A percentile compares a stretch with the other conserved stretches of the same genome.
phyloP scores from a whole-genome alignment of 495 filamentous ascomycete species.

The Daldinia vernicosa region DNA sequence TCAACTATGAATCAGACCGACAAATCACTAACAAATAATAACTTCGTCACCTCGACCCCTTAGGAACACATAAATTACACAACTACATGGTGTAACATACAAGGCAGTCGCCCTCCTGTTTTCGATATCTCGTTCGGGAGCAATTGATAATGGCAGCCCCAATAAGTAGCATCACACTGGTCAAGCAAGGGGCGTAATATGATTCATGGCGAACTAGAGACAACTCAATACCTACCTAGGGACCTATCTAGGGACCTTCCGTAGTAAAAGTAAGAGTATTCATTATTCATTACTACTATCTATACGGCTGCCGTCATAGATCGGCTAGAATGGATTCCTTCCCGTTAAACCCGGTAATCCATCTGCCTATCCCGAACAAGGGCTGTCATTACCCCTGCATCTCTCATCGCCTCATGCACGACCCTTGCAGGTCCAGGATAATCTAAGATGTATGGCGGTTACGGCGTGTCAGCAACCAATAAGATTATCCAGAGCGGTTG shows the following conservation, averaged over 20 bases:
- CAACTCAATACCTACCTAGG: too few relatives aligned
- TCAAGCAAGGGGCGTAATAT: constrained; percentile 6
- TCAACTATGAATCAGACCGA: constrained; percentile 13
- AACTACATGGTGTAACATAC: constrained; percentile 21
- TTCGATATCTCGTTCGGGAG: constrained; percentile 4
- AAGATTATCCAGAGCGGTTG: constrained; percentile 13
- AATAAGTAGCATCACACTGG: background rate
- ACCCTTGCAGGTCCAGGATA: constrained; percentile 27
- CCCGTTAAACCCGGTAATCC: constrained; percentile 27
- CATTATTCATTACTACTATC: background rate
- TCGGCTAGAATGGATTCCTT: constrained; percentile 36
- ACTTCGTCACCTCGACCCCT: constrained; percentile 10
- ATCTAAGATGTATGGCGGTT: constrained; percentile 29
- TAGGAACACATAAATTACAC: constrained; percentile 25
- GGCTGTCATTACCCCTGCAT: constrained; percentile 27
- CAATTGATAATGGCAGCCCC: constrained; percentile 15
- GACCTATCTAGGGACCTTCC: background rate
- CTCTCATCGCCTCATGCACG: constrained; percentile 24
- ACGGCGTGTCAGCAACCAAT: constrained; percentile 32
- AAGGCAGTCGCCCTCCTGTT: constrained; percentile 3
- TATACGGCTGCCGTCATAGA: constrained; percentile 31
- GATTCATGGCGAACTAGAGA: background rate
- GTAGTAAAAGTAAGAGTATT: background rate
- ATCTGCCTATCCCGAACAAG: constrained; percentile 19
- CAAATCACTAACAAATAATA: constrained; percentile 37